Evolutionary conservation across 2,329 filamentous ascomycete genomes (phyloP).

Genomic region (Sporothrix variecibatus): DNA sequence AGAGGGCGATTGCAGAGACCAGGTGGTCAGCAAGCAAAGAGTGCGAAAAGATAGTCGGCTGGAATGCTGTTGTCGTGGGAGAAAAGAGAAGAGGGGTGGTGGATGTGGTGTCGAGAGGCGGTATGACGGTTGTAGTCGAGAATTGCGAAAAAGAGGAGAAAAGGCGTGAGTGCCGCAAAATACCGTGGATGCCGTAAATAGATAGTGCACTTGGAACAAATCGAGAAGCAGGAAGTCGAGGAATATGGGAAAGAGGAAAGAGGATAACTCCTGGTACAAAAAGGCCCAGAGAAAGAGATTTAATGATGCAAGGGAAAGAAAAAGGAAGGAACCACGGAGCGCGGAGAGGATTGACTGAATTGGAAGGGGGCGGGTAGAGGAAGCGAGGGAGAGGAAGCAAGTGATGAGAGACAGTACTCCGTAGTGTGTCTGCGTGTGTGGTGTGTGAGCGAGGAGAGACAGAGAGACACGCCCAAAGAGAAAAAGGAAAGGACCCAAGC

Average conservation of each 20-base stretch:
- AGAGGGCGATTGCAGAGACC: background rate
- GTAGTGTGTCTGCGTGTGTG: background rate
- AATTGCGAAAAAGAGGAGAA: background rate
- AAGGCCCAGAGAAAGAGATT: background rate
- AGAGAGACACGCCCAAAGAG: background rate
- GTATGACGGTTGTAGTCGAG: background rate
- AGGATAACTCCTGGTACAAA: background rate
- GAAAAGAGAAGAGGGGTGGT: background rate
- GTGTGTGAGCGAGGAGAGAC: background rate
- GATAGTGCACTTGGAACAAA: background rate
- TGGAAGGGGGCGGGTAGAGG: slow-evolving; percentile 3
- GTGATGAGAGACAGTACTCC: slow-evolving; percentile 17
- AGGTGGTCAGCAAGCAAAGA: background rate
- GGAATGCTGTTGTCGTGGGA: slow-evolving; percentile 14
- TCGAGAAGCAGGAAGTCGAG: background rate
- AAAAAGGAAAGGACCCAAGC: background rate
- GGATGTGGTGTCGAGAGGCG: background rate
- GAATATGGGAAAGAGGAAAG: background rate
- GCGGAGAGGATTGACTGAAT: background rate
- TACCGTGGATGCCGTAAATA: background rate
- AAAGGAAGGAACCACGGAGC: slow-evolving; percentile 1
- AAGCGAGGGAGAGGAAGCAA: slow-evolving; percentile 16
- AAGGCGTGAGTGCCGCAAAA: background rate
- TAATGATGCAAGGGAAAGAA: background rate
- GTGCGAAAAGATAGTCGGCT: background rate